phyloP scores from a whole-genome alignment of 495 filamentous ascomycete species.

The Aspergillus cavernicola region DNA sequence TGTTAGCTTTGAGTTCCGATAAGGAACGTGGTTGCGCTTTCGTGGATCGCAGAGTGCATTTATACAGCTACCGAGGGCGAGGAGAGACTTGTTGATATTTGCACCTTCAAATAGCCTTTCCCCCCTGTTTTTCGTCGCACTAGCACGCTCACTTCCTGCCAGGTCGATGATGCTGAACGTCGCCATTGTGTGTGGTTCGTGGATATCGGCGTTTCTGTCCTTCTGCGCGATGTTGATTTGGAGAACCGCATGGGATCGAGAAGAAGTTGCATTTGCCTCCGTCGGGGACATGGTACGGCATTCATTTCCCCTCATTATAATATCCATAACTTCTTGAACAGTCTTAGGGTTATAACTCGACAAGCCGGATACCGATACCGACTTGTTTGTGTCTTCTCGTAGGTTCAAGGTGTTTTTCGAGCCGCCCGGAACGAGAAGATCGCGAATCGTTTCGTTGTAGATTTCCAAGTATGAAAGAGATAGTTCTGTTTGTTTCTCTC shows the following conservation, averaged over 20 bases:
- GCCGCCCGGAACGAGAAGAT: slow-evolving; percentile 81
- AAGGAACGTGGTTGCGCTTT: slow-evolving; percentile 92
- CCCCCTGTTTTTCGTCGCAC: slow-evolving; percentile 93
- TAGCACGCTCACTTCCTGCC: slow-evolving; percentile 92
- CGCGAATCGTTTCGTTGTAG: slow-evolving; percentile 98
- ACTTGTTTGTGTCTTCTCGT: slow-evolving; percentile 90
- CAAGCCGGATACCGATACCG: slow-evolving; percentile 86
- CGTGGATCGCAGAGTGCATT: slow-evolving; percentile 95
- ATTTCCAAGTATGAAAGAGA: slow-evolving; percentile 97
- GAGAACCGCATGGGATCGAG: slow-evolving; percentile 95
- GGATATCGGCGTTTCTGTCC: slow-evolving; percentile 87
- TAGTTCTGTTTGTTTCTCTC: slow-evolving; percentile 84
- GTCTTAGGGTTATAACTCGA: slow-evolving; percentile 86
- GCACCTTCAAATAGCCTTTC: slow-evolving; percentile 90
- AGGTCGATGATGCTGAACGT: slow-evolving; percentile 98
- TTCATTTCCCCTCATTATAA: slow-evolving; percentile 95
- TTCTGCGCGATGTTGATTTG: slow-evolving; percentile 96
- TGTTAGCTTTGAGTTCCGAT: slow-evolving; percentile 96
- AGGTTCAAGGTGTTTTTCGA: slow-evolving; percentile 88
- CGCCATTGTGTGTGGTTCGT: slow-evolving; percentile 96
- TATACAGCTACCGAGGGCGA: slow-evolving; percentile 95
- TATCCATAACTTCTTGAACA: slow-evolving; percentile 97
- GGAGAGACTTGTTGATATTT: slow-evolving; percentile 98
- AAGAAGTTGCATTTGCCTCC: slow-evolving; percentile 96
- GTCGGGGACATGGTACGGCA: slow-evolving; percentile 95